A percentile compares a stretch with the other conserved stretches of the same genome.
Conservation (phyloP, 495 filamentous ascomycete genomes). For the Neurospora sp. region DNA sequence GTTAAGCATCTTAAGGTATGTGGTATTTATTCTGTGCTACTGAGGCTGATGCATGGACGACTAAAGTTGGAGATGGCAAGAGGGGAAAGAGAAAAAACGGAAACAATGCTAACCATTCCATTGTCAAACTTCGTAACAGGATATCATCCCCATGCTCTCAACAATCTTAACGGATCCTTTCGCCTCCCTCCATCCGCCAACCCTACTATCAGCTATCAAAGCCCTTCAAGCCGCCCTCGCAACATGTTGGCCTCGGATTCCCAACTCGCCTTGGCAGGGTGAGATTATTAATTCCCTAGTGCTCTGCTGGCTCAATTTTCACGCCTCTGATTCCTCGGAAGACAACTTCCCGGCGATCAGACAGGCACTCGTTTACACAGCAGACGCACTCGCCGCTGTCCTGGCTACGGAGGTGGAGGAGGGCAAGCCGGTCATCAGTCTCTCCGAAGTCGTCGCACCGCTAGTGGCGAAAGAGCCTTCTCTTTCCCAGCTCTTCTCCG, state of each 20-base stretch:
- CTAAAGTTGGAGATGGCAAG: too few relatives aligned
- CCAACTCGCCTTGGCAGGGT: slow-evolving; percentile 43
- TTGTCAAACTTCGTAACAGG: slow-evolving; percentile 24
- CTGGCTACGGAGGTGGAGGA: slow-evolving; percentile 13
- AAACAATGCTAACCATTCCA: not conserved
- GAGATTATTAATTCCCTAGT: slow-evolving; percentile 57
- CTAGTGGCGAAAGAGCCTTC: slow-evolving; percentile 34
- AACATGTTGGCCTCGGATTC: slow-evolving; percentile 65
- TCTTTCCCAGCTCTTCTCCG: slow-evolving; percentile 30
- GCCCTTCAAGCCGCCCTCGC: slow-evolving; percentile 51
- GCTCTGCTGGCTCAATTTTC: slow-evolving; percentile 56
- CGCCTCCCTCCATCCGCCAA: slow-evolving; percentile 42
- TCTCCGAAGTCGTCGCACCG: slow-evolving; percentile 21
- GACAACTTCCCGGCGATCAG: slow-evolving; percentile 25
- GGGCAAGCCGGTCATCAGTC: slow-evolving; percentile 1
- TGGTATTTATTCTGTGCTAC: not conserved
- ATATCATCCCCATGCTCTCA: slow-evolving; percentile 59
- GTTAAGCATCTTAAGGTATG: slow-evolving; percentile 64
- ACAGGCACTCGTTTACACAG: slow-evolving; percentile 34
- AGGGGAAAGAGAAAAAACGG: not conserved
- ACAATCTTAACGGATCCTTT: slow-evolving; percentile 62
- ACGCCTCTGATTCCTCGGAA: slow-evolving; percentile 30
- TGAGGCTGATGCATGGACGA: not conserved
- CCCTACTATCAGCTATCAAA: slow-evolving; percentile 44
- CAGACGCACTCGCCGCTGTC: slow-evolving; percentile 21